phyloP scores from a whole-genome alignment of 331 rosid species.

The Saraca asoca region DNA sequence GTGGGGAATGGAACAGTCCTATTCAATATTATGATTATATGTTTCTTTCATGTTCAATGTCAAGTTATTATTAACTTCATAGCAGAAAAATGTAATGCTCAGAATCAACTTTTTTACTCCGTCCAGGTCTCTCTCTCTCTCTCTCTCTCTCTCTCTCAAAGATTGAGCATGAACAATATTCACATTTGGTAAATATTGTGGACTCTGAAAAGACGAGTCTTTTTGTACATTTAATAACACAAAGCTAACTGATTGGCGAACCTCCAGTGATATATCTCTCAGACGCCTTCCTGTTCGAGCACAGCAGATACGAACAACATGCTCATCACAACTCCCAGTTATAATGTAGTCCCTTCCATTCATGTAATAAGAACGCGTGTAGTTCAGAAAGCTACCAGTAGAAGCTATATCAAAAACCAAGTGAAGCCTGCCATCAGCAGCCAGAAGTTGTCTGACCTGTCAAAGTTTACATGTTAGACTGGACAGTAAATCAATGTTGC shows the following conservation, averaged over 20 bases:
- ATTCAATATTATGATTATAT: slow-evolving; percentile 15
- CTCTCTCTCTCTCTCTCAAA: background rate
- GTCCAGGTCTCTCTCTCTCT: background rate
- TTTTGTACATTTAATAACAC: background rate
- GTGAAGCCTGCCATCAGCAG: slow-evolving; percentile 84
- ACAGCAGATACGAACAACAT: slow-evolving; percentile 74
- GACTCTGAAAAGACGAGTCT: background rate
- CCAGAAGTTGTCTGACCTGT: slow-evolving; percentile 77
- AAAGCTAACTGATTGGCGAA: slow-evolving; percentile 30
- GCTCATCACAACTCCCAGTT: slow-evolving; percentile 88
- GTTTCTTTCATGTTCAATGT: slow-evolving; percentile 1
- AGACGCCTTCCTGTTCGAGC: slow-evolving; percentile 81
- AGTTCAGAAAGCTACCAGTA: slow-evolving; percentile 69
- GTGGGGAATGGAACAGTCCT: slow-evolving; percentile 21
- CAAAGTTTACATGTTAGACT: slow-evolving; percentile 33
- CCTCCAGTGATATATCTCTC: slow-evolving; percentile 78
- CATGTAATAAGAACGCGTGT: slow-evolving; percentile 82
- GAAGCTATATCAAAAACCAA: slow-evolving; percentile 69
- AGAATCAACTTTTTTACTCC: background rate
- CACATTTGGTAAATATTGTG: background rate
- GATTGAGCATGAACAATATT: background rate
- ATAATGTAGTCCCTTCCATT: slow-evolving; percentile 82
- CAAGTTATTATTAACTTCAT: no score
- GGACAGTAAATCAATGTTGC: background rate
- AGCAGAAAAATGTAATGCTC: no score